Evolutionary conservation across 805 yeast genomes (phyloP).

Genomic region (Candida odintsovae): DNA sequence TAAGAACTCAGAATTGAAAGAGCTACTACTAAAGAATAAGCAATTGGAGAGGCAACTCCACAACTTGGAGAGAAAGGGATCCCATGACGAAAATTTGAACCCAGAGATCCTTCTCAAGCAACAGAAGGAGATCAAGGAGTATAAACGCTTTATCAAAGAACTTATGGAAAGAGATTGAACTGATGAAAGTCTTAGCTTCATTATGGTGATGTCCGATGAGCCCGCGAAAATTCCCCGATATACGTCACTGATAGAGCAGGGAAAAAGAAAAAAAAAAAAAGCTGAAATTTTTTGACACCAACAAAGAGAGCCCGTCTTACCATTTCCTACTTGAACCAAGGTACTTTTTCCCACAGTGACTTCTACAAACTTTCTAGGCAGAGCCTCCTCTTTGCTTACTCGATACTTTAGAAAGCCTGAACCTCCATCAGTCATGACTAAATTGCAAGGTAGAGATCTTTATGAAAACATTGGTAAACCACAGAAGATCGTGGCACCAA

Average conservation of each 20-base stretch:
- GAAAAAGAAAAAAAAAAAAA: not conserved
- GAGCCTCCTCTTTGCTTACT: not conserved
- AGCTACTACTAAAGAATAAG: conserved; percentile 4
- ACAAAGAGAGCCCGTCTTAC: not conserved
- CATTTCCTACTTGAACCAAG: not conserved
- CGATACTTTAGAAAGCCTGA: not conserved
- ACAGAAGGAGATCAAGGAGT: conserved; percentile 17
- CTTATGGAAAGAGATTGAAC: conserved; percentile 17
- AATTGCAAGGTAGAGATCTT: conserved; percentile 56
- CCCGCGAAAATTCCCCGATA: not conserved
- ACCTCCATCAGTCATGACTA: conserved; percentile 13
- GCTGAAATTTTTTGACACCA: not conserved
- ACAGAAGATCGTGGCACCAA: conserved; percentile 87
- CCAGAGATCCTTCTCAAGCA: conserved; percentile 6
- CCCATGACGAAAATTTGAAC: not conserved
- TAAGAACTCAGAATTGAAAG: not conserved
- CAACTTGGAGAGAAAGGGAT: not conserved
- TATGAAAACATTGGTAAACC: conserved; percentile 71
- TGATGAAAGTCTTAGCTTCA: no score
- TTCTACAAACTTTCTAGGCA: not conserved
- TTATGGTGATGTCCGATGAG: no score
- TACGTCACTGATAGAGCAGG: not conserved
- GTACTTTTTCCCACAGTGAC: not conserved
- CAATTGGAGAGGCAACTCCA: not conserved
- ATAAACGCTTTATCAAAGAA: conserved; percentile 20